A percentile compares a stretch with the other conserved stretches of the same genome.
These are phyloP conservation scores for Beta vulgaris DNA, from an alignment of 148 eudicot species.

Conservation along the genomic window DNA sequence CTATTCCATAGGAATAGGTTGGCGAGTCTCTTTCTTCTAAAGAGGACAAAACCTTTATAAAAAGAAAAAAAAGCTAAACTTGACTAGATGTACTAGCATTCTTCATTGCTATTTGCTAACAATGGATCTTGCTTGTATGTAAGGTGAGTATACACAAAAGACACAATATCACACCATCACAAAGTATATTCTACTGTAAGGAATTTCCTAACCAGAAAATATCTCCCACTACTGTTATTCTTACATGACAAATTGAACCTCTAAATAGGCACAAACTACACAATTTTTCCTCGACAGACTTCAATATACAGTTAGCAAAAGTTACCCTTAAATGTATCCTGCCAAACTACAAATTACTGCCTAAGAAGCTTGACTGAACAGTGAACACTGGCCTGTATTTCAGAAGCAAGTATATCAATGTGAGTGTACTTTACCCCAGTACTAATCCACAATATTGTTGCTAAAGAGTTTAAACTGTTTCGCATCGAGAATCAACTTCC, in stretches of 20 bases:
- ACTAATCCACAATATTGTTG: constrained; percentile 57
- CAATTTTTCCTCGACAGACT: background rate
- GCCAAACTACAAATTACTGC: background rate
- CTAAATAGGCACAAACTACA: background rate
- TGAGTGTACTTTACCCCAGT: background rate
- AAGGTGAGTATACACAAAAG: background rate
- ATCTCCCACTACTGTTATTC: background rate
- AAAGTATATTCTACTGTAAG: background rate
- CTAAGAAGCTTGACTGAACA: background rate
- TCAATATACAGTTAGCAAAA: background rate
- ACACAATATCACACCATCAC: background rate
- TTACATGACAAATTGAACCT: background rate
- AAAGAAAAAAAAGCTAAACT: no score
- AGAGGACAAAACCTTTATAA: no score
- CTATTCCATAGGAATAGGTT: no score
- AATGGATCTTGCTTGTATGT: no score
- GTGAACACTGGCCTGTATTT: background rate
- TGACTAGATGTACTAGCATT: no score
- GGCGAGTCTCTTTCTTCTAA: no score
- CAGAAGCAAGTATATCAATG: background rate
- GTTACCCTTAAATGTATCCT: background rate
- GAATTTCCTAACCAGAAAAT: background rate
- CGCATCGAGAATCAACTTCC: constrained; percentile 75
- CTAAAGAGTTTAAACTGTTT: constrained; percentile 74
- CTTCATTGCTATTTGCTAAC: no score